A percentile compares a stretch with the other conserved stretches of the same genome.
phyloP scores from a whole-genome alignment of 345 rosid species.

The Xanthoceras sorbifolium region DNA sequence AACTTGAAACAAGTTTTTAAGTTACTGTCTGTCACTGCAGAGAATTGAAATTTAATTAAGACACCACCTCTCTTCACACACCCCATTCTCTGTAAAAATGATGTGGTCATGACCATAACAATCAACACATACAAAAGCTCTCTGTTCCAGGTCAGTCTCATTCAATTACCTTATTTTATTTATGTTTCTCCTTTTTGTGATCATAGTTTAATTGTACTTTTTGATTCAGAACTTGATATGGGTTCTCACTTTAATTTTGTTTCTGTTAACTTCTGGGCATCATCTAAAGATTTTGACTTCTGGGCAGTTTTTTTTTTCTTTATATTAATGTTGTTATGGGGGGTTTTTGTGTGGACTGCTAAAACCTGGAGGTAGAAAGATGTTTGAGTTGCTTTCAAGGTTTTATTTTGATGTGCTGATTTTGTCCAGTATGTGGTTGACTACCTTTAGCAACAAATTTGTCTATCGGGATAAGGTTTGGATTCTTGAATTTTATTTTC shows the following conservation, averaged over 20 bases:
- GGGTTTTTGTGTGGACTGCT: conserved; percentile 14
- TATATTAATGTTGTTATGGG: not conserved
- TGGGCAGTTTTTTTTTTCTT: conserved; percentile 18
- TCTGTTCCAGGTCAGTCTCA: conserved; percentile 20
- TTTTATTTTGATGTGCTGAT: not conserved
- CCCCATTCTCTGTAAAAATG: conserved; percentile 18
- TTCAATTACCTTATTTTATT: not conserved
- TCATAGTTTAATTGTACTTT: not conserved
- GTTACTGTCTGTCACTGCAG: conserved; percentile 5
- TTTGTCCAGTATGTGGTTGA: not conserved
- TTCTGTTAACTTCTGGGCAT: not conserved
- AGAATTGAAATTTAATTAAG: not conserved
- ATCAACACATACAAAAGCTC: not conserved
- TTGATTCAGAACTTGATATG: not conserved
- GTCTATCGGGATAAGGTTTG: conserved; percentile 10
- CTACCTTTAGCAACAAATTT: conserved; percentile 7
- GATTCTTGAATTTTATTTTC: conserved; percentile 11
- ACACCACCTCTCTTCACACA: not conserved
- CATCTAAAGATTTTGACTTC: conserved; percentile 23
- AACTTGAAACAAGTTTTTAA: conserved; percentile 12
- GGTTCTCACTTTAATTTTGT: conserved; percentile 18
- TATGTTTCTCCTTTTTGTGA: not conserved
- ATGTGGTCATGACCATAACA: conserved; percentile 23
- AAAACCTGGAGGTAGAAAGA: conserved; percentile 4
- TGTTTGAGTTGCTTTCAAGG: not conserved